A percentile compares a stretch with the other conserved stretches of the same genome.
These are phyloP conservation scores for Saccharum spontaneum DNA, from an alignment of 176 grass and related monocot species.

Conservation along the genomic window DNA sequence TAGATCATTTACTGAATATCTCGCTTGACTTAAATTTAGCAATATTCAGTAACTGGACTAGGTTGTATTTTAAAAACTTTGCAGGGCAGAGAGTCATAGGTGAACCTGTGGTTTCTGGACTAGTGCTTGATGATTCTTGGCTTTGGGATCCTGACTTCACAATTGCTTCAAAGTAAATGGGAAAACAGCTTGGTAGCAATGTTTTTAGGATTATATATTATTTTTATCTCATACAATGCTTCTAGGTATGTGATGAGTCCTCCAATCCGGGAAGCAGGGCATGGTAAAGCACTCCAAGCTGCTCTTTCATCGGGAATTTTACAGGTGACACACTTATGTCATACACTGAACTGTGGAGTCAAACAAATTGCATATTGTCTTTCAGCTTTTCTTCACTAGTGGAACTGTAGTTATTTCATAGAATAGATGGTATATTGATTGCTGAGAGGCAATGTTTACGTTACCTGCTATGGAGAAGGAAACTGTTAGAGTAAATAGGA, in stretches of 20 bases:
- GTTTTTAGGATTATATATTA: slow-evolving; percentile 21
- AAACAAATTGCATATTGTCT: not conserved
- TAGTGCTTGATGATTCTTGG: slow-evolving; percentile 93
- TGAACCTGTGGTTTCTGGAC: slow-evolving; percentile 93
- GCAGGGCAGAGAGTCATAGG: slow-evolving; percentile 91
- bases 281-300: slow-evolving; percentile 78
- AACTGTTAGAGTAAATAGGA: no score
- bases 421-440: not conserved
- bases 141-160: slow-evolving; percentile 91
- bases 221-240: slow-evolving; percentile 34
- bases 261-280: slow-evolving; percentile 86
- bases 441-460: not conserved
- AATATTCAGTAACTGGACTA: slow-evolving; percentile 14
- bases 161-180: slow-evolving; percentile 74
- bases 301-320: slow-evolving; percentile 91
- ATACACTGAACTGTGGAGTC: not conserved
- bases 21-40: slow-evolving; percentile 19
- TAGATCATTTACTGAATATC: slow-evolving; percentile 10
- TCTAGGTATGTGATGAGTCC: slow-evolving; percentile 98
- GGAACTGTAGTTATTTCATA: not conserved
- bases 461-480: not conserved
- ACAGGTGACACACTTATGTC: slow-evolving; percentile 49
- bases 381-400: not conserved
- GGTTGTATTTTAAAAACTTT: slow-evolving; percentile 29
- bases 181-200: not conserved